These are phyloP conservation scores for Microsporum audouinii DNA, from an alignment of 2,329 filamentous ascomycete genomes.

Conservation along the genomic window DNA sequence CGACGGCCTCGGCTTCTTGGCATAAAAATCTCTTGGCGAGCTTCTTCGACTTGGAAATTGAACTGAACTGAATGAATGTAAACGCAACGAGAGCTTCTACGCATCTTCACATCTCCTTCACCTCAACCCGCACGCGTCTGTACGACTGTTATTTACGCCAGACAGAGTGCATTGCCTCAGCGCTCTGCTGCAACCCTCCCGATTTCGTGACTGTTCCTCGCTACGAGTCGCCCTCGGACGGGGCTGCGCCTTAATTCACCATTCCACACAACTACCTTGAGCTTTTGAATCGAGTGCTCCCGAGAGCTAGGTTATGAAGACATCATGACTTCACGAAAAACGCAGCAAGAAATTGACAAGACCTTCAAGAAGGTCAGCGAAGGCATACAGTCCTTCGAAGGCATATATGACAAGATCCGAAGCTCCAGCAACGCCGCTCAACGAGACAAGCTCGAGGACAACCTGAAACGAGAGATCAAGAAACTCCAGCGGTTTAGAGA, in stretches of 20 bases:
- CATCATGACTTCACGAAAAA: slow-evolving; percentile 85
- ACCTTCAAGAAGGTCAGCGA: slow-evolving; percentile 98
- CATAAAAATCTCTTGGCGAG: neutral
- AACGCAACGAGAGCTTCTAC: neutral
- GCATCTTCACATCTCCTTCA: neutral
- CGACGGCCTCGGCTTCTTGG: neutral
- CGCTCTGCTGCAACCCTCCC: neutral
- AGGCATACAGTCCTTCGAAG: slow-evolving; percentile 83
- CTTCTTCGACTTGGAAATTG: neutral
- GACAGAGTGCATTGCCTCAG: neutral
- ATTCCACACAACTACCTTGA: neutral
- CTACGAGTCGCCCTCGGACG: neutral
- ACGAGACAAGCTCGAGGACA: slow-evolving; percentile 96
- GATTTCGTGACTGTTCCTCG: neutral
- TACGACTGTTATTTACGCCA: neutral
- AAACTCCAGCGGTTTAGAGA: slow-evolving; percentile 94
- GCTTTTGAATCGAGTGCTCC: neutral
- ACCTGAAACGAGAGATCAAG: slow-evolving; percentile 98
- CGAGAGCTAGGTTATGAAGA: slow-evolving; percentile 15
- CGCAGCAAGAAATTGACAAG: slow-evolving; percentile 97
- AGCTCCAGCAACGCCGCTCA: slow-evolving; percentile 84
- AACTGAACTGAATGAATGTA: neutral
- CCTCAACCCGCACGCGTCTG: neutral
- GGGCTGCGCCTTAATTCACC: neutral
- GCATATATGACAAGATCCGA: slow-evolving; percentile 96